These are phyloP conservation scores for Kodamaea arcana DNA, from an alignment of 1,139 yeast species.

Conservation along the genomic window DNA sequence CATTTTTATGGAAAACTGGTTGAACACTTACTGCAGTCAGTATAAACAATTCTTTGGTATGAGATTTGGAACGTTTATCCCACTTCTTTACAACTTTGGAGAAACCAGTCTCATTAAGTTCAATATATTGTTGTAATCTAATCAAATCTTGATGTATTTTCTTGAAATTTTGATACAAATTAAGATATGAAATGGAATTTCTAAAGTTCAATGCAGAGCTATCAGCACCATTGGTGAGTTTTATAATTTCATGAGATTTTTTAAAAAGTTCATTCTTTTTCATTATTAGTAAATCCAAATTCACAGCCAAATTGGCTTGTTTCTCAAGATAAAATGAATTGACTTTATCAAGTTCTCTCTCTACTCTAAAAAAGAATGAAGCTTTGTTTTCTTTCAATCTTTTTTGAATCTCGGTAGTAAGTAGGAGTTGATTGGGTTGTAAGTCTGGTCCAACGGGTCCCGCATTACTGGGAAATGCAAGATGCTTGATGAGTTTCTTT, in stretches of 20 bases:
- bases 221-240: conserved; percentile 6
- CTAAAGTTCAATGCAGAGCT: conserved; percentile 27
- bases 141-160: conserved; percentile 86
- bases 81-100: conserved; percentile 93
- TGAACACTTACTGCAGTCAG: conserved; percentile 94
- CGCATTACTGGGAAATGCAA: conserved; percentile 46
- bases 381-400: conserved; percentile 87
- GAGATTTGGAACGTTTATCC: conserved; percentile 95
- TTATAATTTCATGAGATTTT: conserved; percentile 29
- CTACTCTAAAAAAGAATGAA: conserved; percentile 86
- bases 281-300: conserved; percentile 70
- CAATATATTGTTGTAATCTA: conserved; percentile 87
- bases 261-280: conserved; percentile 61
- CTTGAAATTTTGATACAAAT: conserved; percentile 80
- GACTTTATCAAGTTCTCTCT: conserved; percentile 91
- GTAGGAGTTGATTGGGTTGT: not conserved
- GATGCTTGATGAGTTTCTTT: conserved; percentile 71
- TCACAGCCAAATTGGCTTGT: conserved; percentile 77
- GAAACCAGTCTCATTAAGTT: conserved; percentile 91
- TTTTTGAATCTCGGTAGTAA: conserved; percentile 40
- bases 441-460: not conserved
- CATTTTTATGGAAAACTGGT: conserved; percentile 91
- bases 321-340: conserved; percentile 85
- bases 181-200: conserved; percentile 42
- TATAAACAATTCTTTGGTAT: conserved; percentile 86